Conservation (phyloP, 768 basidiomycete genomes). For the Xanthoconium stramineum region DNA sequence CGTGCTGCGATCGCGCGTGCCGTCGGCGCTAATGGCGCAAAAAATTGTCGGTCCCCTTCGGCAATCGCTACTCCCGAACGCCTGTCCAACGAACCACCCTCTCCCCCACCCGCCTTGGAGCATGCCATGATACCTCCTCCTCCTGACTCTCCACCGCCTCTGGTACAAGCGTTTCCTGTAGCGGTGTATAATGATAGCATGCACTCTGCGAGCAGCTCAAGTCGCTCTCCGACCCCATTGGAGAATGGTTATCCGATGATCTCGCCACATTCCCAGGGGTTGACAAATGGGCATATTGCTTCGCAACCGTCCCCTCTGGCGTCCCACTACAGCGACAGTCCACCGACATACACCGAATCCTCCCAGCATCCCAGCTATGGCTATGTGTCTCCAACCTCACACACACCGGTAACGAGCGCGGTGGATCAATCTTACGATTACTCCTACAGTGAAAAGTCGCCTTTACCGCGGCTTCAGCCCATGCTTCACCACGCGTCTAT, state of each 20-base stretch:
- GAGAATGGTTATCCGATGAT: slow-evolving; percentile 41
- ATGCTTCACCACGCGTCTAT: slow-evolving; percentile 28
- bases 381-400: slow-evolving; percentile 26
- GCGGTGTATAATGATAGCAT: slow-evolving; percentile 23
- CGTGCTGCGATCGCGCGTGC: slow-evolving; percentile 55
- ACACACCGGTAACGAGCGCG: slow-evolving; percentile 18
- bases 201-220: slow-evolving; percentile 35
- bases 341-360: slow-evolving; percentile 30
- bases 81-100: slow-evolving; percentile 22
- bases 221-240: slow-evolving; percentile 46
- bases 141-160: slow-evolving; percentile 54
- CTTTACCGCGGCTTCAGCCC: slow-evolving; percentile 30
- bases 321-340: slow-evolving; percentile 31
- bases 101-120: slow-evolving; percentile 44
- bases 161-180: slow-evolving; percentile 42
- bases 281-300: slow-evolving; percentile 35
- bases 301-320: slow-evolving; percentile 30
- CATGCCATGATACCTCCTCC: slow-evolving; percentile 41
- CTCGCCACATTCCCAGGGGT: slow-evolving; percentile 30
- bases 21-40: slow-evolving; percentile 25
- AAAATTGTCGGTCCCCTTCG: slow-evolving; percentile 25
- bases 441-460: slow-evolving; percentile 30
- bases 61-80: slow-evolving; percentile 27
- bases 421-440: slow-evolving; percentile 31
- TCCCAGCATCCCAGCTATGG: slow-evolving; percentile 32